phyloP scores from a whole-genome alignment of 306 rosid species.

The Cicer judaicum region DNA sequence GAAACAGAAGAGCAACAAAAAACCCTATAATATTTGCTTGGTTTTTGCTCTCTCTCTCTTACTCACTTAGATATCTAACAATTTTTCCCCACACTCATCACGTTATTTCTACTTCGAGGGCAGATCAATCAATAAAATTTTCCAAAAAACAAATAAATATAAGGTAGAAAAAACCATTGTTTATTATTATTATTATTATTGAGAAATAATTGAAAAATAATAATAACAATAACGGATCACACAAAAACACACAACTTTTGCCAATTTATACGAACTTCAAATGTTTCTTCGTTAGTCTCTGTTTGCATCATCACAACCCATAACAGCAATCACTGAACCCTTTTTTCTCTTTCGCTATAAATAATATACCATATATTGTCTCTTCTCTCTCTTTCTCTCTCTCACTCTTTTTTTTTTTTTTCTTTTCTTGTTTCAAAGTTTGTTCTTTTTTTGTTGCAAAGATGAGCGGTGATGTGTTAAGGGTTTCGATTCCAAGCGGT shows the following conservation, averaged over 20 bases:
- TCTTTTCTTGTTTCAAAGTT: background rate
- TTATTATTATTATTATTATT: background rate
- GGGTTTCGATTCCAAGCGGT: constrained; percentile 82
- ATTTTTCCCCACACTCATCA: constrained; percentile 10
- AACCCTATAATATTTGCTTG: background rate
- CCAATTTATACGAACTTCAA: constrained; percentile 23
- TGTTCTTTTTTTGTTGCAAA: constrained; percentile 39
- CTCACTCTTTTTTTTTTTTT: too few relatives aligned
- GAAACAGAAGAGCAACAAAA: background rate
- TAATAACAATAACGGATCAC: constrained; percentile 16
- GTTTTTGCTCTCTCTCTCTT: background rate
- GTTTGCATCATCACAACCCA: constrained; percentile 26
- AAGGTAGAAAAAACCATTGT: background rate
- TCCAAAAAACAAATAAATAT: background rate
- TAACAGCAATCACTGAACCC: constrained; percentile 35
- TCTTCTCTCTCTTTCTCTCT: background rate
- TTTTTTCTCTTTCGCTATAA: constrained; percentile 6
- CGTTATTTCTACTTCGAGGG: constrained; percentile 9
- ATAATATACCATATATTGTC: background rate
- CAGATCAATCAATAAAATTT: background rate
- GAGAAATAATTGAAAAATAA: background rate
- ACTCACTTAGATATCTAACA: background rate
- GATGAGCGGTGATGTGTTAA: constrained; percentile 64
- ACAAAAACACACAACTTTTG: constrained; percentile 25
- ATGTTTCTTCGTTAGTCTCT: constrained; percentile 38